Evolutionary conservation across 2,329 filamentous ascomycete genomes (phyloP).

Genomic region (Aureobasidium sp.): DNA sequence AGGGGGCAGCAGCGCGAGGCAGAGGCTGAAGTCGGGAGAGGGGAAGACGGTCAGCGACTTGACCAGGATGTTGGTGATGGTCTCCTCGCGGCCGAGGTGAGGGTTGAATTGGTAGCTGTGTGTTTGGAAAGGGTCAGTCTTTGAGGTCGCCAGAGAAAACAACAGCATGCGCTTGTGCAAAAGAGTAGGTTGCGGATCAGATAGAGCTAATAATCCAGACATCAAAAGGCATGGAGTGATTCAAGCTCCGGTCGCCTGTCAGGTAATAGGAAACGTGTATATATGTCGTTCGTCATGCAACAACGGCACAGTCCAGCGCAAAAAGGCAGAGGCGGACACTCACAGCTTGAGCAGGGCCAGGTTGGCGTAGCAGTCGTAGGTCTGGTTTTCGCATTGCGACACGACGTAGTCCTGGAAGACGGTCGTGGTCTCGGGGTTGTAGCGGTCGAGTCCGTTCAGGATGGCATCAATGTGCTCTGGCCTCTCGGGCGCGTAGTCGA

Average conservation of each 20-base stretch:
- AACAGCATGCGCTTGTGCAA: not conserved
- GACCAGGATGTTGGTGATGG: constrained; percentile 97
- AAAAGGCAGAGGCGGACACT: constrained; percentile 42
- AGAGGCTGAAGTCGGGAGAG: constrained; percentile 87
- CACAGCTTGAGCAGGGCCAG: constrained; percentile 94
- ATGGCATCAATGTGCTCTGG: constrained; percentile 89
- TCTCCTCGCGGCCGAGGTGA: constrained; percentile 92
- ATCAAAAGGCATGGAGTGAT: constrained; percentile 54
- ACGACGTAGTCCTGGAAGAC: constrained; percentile 91
- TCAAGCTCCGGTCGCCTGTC: constrained; percentile 54
- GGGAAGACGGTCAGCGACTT: constrained; percentile 97
- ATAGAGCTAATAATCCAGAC: constrained; percentile 64
- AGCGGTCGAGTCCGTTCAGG: constrained; percentile 93
- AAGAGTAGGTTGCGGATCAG: constrained; percentile 46
- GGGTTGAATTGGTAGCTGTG: constrained; percentile 98
- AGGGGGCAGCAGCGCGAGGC: constrained; percentile 86
- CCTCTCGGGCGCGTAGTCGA: constrained; percentile 86
- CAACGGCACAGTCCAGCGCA: not conserved
- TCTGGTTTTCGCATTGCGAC: constrained; percentile 91
- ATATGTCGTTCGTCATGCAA: constrained; percentile 57
- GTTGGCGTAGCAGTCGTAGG: constrained; percentile 94
- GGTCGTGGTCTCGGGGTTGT: constrained; percentile 94
- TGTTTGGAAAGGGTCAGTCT: constrained; percentile 2
- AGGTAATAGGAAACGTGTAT: constrained; percentile 98
- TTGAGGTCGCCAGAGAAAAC: too few species aligned